Evolutionary conservation across 2,329 filamentous ascomycete genomes (phyloP), one percentile per base, ranked within the genome.

Genomic region (Parastagonospora avenae): DNA sequence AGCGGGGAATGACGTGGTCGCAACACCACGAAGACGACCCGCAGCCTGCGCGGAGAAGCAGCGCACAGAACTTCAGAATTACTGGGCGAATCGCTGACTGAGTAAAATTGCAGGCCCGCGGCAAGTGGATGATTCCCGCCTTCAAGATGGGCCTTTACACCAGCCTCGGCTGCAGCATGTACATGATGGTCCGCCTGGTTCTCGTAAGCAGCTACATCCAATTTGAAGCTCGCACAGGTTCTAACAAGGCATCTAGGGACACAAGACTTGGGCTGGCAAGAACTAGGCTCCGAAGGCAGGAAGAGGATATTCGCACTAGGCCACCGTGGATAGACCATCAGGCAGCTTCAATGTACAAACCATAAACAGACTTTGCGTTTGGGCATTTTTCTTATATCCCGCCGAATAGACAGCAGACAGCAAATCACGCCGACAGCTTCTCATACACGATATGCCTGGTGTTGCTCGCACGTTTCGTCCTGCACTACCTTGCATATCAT

Each of bases 181-280:
- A 89, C 80, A 88, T 87, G 79, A 86, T 89, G 79, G 78, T 81
- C 74, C 88, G 90, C 73, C 85, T 89, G 79, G 78, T 89, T 59
- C 72, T 86, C 38, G 76, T 78, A 73, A 36, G 76, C 64, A 10
- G 11, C 4, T 5, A 12, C 16, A 8, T 15, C 3, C 10, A 14
- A 4, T 9, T 9, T n/a, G 39, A 12, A n/a, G n/a, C 9, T 33
- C 19, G 3, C 19, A n/a, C 8, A 31, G 12, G 42, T 48, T 31
- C 60, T 55, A 33, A 53, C 42, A 9, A 8, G 19, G 11, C 43
- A 12, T 30, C 1, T 42, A 77, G 57, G 90, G 90, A 68, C 85
- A 92, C 82, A 92, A 91, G 84, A 90, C 86, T 56, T 92, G 86
- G 86, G 90, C 64, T 38, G 65, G 70, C 57, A 72, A 74, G 65